Evolutionary conservation across 2,329 filamentous ascomycete genomes (phyloP), one percentile per base, ranked within the genome.

Genomic region (Aspergillus eucalypticola): DNA sequence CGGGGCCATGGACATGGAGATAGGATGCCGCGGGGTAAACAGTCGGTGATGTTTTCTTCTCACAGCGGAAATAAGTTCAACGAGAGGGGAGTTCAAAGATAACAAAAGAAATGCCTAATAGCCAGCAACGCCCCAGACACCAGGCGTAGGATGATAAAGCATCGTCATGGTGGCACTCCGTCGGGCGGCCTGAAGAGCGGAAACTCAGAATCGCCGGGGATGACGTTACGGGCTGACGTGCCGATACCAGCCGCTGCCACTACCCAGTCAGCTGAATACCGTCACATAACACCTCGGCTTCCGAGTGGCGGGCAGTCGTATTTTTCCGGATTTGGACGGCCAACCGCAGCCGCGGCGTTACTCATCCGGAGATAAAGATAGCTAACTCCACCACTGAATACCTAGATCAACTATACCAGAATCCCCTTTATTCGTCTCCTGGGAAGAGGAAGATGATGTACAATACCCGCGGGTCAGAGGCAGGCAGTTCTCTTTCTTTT

Each of bases 201-300:
- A 58, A 61, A 56, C 35, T 42, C 52, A 56, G 51, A 46, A 29
- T 52, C 53, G 50, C 49, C 58, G 60, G 57, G 35, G 58, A 55
- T 56, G 53, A 58, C 38, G 60, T 61, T 69, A 70, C 64, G 54
- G 55, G 38, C 61, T 71, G 67, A 74, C 72, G 60, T 71, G 71
- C 72, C 72, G 72, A 73, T 74, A 74, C 72, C 64, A 62, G 56
- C 64, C 32, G 32, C 54, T 58, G 54, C 13, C 11, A 48, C 50
- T 67, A 63, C 66, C 63, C 35, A 54, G 27, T 5, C 10, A 10
- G 4, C 7, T 10, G 21, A 49, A 57, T 67, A 69, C 67, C 54
- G 66, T 69, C 57, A 60, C 46, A 52, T 64, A 64, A 69, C 67
- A 54, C 25, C 23, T 35, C 49, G 55, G 58, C 42, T 64, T 65